These are phyloP conservation scores for Cladobotryum protrusum DNA, from an alignment of 2,329 filamentous ascomycete genomes.

Conservation along the genomic window DNA sequence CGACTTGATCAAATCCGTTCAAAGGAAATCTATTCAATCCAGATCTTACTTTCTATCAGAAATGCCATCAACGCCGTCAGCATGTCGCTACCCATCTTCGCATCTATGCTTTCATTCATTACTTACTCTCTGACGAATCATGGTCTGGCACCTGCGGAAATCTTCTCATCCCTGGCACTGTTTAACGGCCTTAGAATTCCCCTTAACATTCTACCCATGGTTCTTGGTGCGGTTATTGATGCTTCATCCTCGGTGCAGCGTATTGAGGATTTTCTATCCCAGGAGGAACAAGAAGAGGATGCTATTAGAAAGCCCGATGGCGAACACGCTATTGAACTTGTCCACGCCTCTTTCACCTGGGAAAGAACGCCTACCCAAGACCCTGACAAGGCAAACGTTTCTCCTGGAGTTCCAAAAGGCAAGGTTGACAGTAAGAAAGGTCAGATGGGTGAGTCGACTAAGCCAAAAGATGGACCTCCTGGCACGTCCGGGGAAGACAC, in stretches of 20 bases:
- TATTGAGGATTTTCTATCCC: slow-evolving; percentile 80
- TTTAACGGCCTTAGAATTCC: slow-evolving; percentile 91
- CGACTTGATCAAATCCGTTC: slow-evolving; percentile 68
- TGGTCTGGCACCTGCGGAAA: slow-evolving; percentile 62
- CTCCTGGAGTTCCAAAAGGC: slow-evolving; percentile 38
- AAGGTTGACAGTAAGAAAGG: slow-evolving; percentile 32
- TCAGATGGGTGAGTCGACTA: slow-evolving; percentile 27
- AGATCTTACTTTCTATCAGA: slow-evolving; percentile 72
- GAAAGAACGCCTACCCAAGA: slow-evolving; percentile 59
- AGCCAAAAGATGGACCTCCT: slow-evolving; percentile 19
- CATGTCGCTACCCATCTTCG: slow-evolving; percentile 84
- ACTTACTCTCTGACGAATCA: slow-evolving; percentile 66
- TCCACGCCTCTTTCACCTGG: slow-evolving; percentile 79
- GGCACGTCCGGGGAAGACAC: slow-evolving; percentile 39
- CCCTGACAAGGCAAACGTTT: slow-evolving; percentile 29
- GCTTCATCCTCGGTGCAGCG: slow-evolving; percentile 78
- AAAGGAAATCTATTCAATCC: slow-evolving; percentile 76
- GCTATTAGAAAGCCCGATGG: slow-evolving; percentile 49
- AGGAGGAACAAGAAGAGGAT: slow-evolving; percentile 77
- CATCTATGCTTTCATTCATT: slow-evolving; percentile 92
- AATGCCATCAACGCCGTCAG: slow-evolving; percentile 81
- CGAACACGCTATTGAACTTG: slow-evolving; percentile 65
- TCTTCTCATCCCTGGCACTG: slow-evolving; percentile 89
- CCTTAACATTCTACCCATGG: slow-evolving; percentile 79
- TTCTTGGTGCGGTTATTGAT: slow-evolving; percentile 85